These are phyloP conservation scores for Saccharomycopsis olivae DNA, from an alignment of 805 yeast genomes.

Conservation along the genomic window DNA sequence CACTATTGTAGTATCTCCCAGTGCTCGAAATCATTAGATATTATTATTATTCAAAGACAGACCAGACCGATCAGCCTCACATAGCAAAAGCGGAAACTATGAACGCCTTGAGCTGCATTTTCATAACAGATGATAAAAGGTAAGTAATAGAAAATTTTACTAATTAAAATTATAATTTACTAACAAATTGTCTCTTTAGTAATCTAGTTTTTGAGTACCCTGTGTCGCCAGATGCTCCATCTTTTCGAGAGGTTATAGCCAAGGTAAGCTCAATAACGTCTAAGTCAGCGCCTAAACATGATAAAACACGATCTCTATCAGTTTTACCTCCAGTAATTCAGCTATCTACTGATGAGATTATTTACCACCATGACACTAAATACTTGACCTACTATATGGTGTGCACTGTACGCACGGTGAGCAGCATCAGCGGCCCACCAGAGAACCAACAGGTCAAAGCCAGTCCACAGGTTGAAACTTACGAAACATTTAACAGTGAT, in stretches of 20 bases:
- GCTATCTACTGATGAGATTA: conserved; percentile 2
- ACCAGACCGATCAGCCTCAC: no score
- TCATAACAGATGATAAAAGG: conserved; percentile 32
- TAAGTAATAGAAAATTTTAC: conserved; percentile 18
- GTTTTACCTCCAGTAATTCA: conserved; percentile 8
- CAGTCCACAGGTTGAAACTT: no score
- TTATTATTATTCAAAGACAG: no score
- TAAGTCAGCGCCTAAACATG: not conserved
- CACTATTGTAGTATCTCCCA: no score
- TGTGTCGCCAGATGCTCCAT: conserved; percentile 25
- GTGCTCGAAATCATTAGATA: no score
- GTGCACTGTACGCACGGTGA: no score
- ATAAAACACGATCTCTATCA: no score
- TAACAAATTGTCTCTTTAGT: conserved; percentile 20
- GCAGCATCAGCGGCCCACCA: no score
- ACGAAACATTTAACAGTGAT: conserved; percentile 39
- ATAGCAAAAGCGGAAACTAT: no score
- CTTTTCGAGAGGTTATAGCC: conserved; percentile 23
- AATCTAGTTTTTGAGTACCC: conserved; percentile 30
- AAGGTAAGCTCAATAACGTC: conserved; percentile 17
- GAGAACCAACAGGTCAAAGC: no score
- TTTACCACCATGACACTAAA: conserved; percentile 10
- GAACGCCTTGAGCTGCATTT: conserved; percentile 19
- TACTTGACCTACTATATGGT: conserved; percentile 8
- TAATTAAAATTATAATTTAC: not conserved